Conservation (phyloP, 2,329 filamentous ascomycete species). For the Pseudohalonectria lignicola region DNA sequence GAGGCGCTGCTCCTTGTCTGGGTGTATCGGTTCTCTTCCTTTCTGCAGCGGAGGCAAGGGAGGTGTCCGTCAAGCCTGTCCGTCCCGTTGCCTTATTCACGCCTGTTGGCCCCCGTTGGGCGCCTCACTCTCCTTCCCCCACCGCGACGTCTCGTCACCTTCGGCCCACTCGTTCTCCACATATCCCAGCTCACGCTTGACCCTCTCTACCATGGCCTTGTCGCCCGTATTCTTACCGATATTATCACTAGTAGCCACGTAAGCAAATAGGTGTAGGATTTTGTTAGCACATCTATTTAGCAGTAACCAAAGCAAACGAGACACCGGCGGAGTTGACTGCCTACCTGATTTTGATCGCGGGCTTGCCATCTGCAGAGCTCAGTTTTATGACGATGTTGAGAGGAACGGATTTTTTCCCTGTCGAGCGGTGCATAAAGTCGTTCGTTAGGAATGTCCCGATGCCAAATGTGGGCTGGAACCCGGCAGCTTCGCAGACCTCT, state of each 20-base stretch:
- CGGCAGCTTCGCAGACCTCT: constrained; percentile 63
- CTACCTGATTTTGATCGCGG: constrained; percentile 79
- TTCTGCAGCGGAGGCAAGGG: no score
- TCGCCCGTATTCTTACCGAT: constrained; percentile 91
- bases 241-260: constrained; percentile 51
- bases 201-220: constrained; percentile 61
- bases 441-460: constrained; percentile 95
- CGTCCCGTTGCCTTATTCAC: no score
- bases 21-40: no score
- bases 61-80: no score
- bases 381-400: constrained; percentile 98
- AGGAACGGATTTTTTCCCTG: constrained; percentile 74
- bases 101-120: no score
- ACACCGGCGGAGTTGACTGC: constrained; percentile 1
- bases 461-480: constrained; percentile 81
- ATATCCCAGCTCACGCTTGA: constrained; percentile 81
- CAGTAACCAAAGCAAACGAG: no score
- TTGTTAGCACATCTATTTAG: no score
- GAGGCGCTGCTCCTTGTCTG: no score
- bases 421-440: constrained; percentile 66
- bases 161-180: constrained; percentile 73
- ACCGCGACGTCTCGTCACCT: constrained; percentile 74
- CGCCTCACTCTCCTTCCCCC: constrained; percentile 48
- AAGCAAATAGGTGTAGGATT: no score
- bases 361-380: constrained; percentile 67